phyloP scores from a whole-genome alignment of 306 rosid species.

The Ceratonia siliqua region DNA sequence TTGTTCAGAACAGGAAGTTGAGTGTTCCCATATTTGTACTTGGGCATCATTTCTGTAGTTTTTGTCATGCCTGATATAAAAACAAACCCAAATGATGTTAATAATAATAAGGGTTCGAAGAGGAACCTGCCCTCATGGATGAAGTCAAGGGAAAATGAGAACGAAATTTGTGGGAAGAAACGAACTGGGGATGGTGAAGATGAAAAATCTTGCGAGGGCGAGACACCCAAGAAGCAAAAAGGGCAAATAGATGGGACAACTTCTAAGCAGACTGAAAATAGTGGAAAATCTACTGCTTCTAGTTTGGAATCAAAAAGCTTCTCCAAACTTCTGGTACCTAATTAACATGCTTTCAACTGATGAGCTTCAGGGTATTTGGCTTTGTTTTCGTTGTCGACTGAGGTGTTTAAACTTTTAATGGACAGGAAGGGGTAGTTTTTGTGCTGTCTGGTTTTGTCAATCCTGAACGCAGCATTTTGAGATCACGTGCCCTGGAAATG shows the following conservation, averaged over 20 bases:
- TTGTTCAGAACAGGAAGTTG: background rate
- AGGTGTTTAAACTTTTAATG: slow-evolving; percentile 32
- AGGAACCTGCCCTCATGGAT: slow-evolving; percentile 63
- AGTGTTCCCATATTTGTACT: background rate
- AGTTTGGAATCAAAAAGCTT: slow-evolving; percentile 45
- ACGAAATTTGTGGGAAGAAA: slow-evolving; percentile 34
- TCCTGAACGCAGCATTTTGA: slow-evolving; percentile 82
- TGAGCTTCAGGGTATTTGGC: slow-evolving; percentile 8
- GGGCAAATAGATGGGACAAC: background rate
- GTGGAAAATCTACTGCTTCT: slow-evolving; percentile 40
- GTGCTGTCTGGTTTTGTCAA: slow-evolving; percentile 92
- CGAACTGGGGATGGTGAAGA: slow-evolving; percentile 30
- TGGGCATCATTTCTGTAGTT: background rate
- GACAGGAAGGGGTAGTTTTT: slow-evolving; percentile 91
- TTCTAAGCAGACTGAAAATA: slow-evolving; percentile 31
- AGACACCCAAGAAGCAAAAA: slow-evolving; percentile 38
- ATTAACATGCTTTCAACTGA: background rate
- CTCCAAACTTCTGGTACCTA: slow-evolving; percentile 67
- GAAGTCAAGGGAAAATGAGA: slow-evolving; percentile 40
- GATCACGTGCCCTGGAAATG: slow-evolving; percentile 92
- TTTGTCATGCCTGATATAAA: slow-evolving; percentile 45
- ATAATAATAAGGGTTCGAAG: slow-evolving; percentile 31
- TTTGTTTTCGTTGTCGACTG: slow-evolving; percentile 21
- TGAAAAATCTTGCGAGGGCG: slow-evolving; percentile 31
- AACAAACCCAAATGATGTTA: slow-evolving; percentile 13